Percentiles rank a stretch among this genome's conserved stretches.
phyloP scores from a whole-genome alignment of 1,284 basidiomycete species.

The Microbotryum violaceum region DNA sequence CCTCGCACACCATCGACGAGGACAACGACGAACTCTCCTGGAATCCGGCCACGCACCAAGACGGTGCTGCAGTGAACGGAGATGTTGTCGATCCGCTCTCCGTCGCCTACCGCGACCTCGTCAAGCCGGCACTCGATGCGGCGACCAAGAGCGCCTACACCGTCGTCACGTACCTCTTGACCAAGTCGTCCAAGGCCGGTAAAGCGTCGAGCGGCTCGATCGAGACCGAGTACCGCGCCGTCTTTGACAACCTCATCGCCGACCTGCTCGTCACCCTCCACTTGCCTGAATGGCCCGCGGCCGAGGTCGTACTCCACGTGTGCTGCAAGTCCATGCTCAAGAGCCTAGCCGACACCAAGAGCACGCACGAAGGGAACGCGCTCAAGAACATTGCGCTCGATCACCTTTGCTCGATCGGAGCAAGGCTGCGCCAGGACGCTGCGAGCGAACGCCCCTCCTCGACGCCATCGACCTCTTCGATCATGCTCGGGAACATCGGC shows the following conservation, averaged over 20 bases:
- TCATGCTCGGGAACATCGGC: not conserved
- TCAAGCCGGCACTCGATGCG: constrained; percentile 48
- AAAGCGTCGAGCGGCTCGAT: constrained; percentile 60
- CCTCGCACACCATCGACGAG: not conserved
- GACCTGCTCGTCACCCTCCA: constrained; percentile 84
- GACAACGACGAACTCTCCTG: constrained; percentile 53
- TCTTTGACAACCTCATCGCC: constrained; percentile 80
- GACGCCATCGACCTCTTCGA: constrained; percentile 37
- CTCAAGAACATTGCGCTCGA: constrained; percentile 82
- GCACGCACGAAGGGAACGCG: constrained; percentile 63
- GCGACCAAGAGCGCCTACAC: constrained; percentile 74
- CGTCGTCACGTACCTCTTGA: constrained; percentile 64
- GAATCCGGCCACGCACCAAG: not conserved
- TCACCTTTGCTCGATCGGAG: constrained; percentile 84
- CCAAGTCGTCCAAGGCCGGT: constrained; percentile 66
- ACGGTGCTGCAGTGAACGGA: constrained; percentile 1
- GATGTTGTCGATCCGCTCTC: not conserved
- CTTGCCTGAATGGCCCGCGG: constrained; percentile 95
- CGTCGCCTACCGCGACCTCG: not conserved
- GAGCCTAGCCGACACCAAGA: constrained; percentile 72
- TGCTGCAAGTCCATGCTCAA: constrained; percentile 74
- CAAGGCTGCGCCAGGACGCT: constrained; percentile 53
- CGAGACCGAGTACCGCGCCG: constrained; percentile 80
- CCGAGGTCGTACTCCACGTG: constrained; percentile 67
- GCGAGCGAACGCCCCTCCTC: not conserved